A percentile compares a stretch with the other conserved stretches of the same genome.
Conservation (phyloP, 73 alveolate species). For the Tetrahymena elliotti region DNA sequence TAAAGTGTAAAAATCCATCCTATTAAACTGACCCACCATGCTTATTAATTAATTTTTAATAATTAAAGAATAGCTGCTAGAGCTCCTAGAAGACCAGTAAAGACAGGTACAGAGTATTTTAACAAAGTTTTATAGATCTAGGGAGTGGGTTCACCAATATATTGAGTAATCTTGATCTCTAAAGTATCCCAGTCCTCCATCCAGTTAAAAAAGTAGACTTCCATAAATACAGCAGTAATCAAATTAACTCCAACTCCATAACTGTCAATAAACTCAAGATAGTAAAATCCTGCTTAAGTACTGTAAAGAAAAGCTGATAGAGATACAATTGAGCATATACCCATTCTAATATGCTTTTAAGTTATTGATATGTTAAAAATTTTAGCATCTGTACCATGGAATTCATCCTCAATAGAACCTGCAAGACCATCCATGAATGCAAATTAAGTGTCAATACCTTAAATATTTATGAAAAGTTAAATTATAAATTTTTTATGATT, state of each 20-base stretch:
- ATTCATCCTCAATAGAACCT: slow-evolving; percentile 33
- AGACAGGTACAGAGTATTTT: background rate
- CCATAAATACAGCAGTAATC: slow-evolving; percentile 13
- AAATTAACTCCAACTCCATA: slow-evolving; percentile 21
- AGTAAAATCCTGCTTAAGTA: slow-evolving; percentile 7
- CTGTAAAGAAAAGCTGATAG: background rate
- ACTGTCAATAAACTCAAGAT: slow-evolving; percentile 19
- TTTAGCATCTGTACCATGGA: slow-evolving; percentile 2
- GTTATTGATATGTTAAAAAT: background rate
- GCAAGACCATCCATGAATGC: slow-evolving; percentile 30
- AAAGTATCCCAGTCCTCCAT: background rate
- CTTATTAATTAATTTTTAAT: background rate
- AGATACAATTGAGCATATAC: background rate
- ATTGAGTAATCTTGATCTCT: background rate
- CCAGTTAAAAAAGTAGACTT: slow-evolving; percentile 5
- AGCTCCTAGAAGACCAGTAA: background rate
- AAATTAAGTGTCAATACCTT: slow-evolving; percentile 37
- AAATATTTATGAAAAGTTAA: background rate
- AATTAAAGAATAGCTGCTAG: background rate
- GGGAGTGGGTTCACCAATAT: slow-evolving; percentile 14
- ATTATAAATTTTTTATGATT: background rate
- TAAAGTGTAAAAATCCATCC: background rate
- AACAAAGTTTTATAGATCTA: background rate
- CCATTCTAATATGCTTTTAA: background rate
- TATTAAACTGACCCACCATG: background rate